Evolutionary conservation across 1,284 basidiomycete genomes (phyloP).

Genomic region (Ganoderma leucocontextum): DNA sequence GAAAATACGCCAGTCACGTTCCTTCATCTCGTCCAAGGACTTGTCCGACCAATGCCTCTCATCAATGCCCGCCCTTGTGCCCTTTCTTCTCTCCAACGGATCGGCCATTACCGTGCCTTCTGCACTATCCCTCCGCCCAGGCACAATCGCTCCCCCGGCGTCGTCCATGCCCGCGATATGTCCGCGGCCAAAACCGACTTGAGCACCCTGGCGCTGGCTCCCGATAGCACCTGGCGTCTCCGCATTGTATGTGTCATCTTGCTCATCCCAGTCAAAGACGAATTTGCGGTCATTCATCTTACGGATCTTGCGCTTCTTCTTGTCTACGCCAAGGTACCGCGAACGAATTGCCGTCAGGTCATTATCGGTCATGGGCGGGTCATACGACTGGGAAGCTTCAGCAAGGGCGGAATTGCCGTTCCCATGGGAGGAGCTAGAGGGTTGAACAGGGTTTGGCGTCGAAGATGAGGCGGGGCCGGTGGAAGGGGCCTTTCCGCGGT

Average conservation of each 20-base stretch:
- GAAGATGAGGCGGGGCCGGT: conserved; percentile 46
- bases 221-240: conserved; percentile 72
- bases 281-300: conserved; percentile 96
- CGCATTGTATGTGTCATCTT: conserved; percentile 87
- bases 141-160: conserved; percentile 54
- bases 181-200: conserved; percentile 87
- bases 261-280: conserved; percentile 98
- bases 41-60: conserved; percentile 99
- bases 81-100: conserved; percentile 81
- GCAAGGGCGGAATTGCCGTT: conserved; percentile 32
- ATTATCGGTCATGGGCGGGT: conserved; percentile 76
- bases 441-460: conserved; percentile 57
- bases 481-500: conserved; percentile 58
- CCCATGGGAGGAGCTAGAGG: conserved; percentile 35
- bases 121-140: conserved; percentile 38
- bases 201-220: conserved; percentile 77
- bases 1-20: conserved; percentile 99
- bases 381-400: conserved; percentile 56
- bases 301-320: conserved; percentile 92
- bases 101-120: conserved; percentile 73
- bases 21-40: conserved; percentile 91
- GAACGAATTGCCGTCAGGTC: conserved; percentile 85
- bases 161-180: conserved; percentile 89
- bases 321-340: conserved; percentile 90
- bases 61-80: conserved; percentile 85